These are phyloP conservation scores for Oryza longistaminata DNA, from an alignment of 176 grass and related monocot genomes.

Conservation along the genomic window DNA sequence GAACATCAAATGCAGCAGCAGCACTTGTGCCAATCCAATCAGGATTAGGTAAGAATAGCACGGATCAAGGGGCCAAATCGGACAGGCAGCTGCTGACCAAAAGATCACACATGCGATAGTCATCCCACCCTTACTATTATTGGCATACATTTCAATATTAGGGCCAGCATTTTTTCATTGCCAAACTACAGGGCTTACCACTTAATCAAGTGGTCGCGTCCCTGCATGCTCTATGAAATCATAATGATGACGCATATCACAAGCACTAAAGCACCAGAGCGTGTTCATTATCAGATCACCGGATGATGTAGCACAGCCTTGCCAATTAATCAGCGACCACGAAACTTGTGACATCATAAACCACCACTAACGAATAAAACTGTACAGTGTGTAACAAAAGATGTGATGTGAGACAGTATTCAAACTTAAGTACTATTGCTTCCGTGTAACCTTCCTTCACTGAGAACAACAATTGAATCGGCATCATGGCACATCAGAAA, in stretches of 20 bases:
- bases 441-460: background rate
- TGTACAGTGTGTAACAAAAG: too few relatives aligned
- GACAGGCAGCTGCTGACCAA: constrained; percentile 41
- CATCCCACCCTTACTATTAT: constrained; percentile 25
- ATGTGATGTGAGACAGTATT: too few relatives aligned
- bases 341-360: background rate
- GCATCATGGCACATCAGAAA: background rate
- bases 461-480: background rate
- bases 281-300: background rate
- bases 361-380: background rate
- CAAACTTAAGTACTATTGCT: background rate
- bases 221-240: background rate
- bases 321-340: background rate
- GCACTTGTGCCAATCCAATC: background rate
- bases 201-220: background rate
- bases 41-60: background rate
- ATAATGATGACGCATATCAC: background rate
- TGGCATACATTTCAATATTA: background rate
- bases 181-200: background rate
- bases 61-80: constrained; percentile 42
- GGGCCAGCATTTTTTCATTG: background rate
- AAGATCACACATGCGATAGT: constrained; percentile 44
- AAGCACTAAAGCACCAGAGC: background rate
- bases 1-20: background rate
- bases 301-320: background rate